phyloP scores from a whole-genome alignment of 108 stramenopile species.

The Cylindrotheca fusiformis region DNA sequence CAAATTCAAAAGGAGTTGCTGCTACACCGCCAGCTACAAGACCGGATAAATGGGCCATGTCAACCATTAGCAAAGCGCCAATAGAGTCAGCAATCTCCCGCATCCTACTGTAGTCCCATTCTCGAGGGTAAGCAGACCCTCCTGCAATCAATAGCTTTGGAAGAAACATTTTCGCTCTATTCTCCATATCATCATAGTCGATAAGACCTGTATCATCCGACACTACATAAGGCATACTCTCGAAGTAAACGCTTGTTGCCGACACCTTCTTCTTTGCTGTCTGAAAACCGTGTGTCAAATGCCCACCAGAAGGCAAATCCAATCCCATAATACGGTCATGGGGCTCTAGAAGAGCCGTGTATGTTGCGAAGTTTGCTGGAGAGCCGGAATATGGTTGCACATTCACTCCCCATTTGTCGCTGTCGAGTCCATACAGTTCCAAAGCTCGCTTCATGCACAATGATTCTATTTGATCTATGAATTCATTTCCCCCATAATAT shows the following conservation, averaged over 20 bases:
- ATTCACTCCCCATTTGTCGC: constrained; percentile 97
- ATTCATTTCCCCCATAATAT: constrained; percentile 98
- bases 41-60: constrained; percentile 99
- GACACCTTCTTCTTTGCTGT: constrained; percentile 96
- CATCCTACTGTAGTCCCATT: constrained; percentile 98
- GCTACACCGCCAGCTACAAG: constrained; percentile 93
- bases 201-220: constrained; percentile 90
- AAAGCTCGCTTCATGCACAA: constrained; percentile 94
- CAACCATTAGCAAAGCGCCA: constrained; percentile 96
- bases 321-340: constrained; percentile 99
- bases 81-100: constrained; percentile 95
- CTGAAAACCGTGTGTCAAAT: constrained; percentile 98
- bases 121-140: constrained; percentile 97
- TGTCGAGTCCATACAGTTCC: constrained; percentile 77
- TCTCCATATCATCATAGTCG: constrained; percentile 96
- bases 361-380: constrained; percentile 99
- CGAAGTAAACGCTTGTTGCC: constrained; percentile 99
- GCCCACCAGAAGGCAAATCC: constrained; percentile 98
- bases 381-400: constrained; percentile 95
- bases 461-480: constrained; percentile 95
- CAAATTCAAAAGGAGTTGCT: constrained; percentile 90
- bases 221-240: constrained; percentile 98
- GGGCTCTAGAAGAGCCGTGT: constrained; percentile 94
- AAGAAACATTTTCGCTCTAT: constrained; percentile 93
- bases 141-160: constrained; percentile 98